Evolutionary conservation across 345 rosid species (phyloP).

Genomic region (Bretschneidera sinensis): DNA sequence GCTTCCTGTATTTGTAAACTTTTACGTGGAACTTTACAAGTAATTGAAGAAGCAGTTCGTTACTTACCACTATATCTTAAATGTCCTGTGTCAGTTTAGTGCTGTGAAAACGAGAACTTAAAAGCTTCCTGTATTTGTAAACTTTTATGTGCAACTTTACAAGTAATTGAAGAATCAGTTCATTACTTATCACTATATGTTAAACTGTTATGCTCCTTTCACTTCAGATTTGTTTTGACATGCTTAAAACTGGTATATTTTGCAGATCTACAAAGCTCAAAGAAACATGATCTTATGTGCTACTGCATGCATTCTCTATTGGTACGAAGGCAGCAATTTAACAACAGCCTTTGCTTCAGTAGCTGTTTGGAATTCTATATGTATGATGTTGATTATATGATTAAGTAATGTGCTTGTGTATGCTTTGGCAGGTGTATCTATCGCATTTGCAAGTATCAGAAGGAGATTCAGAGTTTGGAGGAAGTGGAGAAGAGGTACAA

Average conservation of each 20-base stretch:
- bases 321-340: slow-evolving; percentile 35
- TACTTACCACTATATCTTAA: no score
- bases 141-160: no score
- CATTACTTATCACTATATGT: no score
- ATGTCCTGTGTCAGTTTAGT: no score
- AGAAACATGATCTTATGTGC: slow-evolving; percentile 75
- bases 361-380: neutral
- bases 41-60: no score
- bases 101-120: no score
- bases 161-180: no score
- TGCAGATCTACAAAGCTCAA: slow-evolving; percentile 86
- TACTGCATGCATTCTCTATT: slow-evolving; percentile 78
- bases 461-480: slow-evolving; percentile 71
- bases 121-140: no score
- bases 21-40: no score
- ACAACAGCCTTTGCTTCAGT: neutral
- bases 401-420: neutral
- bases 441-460: slow-evolving; percentile 73
- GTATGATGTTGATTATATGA: neutral
- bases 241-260: slow-evolving; percentile 9
- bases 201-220: neutral
- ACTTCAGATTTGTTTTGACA: neutral
- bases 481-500: slow-evolving; percentile 72
- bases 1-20: no score
- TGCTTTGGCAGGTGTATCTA: slow-evolving; percentile 56